Percentiles rank a stretch among this genome's conserved stretches.
phyloP scores from a whole-genome alignment of 768 basidiomycete species.

The Hericium coralloides region DNA sequence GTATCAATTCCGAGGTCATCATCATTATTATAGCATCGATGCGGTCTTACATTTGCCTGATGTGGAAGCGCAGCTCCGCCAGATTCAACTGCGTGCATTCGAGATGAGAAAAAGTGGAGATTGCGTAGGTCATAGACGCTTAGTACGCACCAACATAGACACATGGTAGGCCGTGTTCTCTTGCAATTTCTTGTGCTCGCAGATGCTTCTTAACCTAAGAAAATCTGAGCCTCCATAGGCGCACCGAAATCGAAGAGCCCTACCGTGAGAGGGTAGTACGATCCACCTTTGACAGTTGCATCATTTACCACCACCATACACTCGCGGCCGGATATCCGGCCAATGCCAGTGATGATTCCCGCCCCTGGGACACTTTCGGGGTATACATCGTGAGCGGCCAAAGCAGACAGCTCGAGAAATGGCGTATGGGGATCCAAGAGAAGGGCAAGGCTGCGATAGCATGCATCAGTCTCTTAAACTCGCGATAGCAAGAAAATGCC shows the following conservation, averaged over 20 bases:
- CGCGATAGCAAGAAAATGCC: not conserved
- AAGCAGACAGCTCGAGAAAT: slow-evolving; percentile 79
- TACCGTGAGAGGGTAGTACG: slow-evolving; percentile 83
- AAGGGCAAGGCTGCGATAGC: slow-evolving; percentile 23
- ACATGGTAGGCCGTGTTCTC: slow-evolving; percentile 83
- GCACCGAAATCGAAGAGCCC: slow-evolving; percentile 8
- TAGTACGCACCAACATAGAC: slow-evolving; percentile 73
- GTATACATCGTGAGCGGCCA: slow-evolving; percentile 87
- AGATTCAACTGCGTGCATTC: slow-evolving; percentile 61
- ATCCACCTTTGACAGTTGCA: slow-evolving; percentile 88
- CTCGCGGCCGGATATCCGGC: slow-evolving; percentile 67
- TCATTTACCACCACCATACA: slow-evolving; percentile 93
- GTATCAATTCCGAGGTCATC: not conserved
- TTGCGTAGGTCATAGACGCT: slow-evolving; percentile 2
- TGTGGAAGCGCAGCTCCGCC: slow-evolving; percentile 89
- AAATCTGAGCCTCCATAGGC: not conserved
- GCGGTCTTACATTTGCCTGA: slow-evolving; percentile 63
- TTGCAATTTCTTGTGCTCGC: slow-evolving; percentile 90
- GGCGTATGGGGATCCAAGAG: slow-evolving; percentile 82
- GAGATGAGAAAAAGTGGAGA: slow-evolving; percentile 1
- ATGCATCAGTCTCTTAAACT: not conserved
- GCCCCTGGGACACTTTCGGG: slow-evolving; percentile 74
- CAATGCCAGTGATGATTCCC: slow-evolving; percentile 78
- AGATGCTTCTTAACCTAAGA: slow-evolving; percentile 87
- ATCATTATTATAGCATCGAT: too few relatives aligned